Conservation (phyloP, 2,329 filamentous ascomycete species). For the Sporothrix euskadiensis region DNA sequence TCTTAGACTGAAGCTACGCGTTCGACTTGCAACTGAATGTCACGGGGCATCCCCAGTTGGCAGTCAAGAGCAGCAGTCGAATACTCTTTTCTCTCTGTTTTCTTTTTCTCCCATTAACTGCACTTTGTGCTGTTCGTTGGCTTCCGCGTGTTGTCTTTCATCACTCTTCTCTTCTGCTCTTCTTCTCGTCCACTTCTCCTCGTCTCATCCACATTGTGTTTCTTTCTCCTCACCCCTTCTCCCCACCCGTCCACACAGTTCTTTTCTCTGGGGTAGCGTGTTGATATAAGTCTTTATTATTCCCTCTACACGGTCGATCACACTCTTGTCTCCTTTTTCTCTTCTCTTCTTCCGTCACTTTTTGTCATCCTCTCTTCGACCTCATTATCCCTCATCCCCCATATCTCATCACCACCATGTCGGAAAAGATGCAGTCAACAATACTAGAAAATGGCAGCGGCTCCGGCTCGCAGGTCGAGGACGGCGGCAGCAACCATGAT, state of each 20-base stretch:
- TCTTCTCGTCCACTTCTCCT: not conserved
- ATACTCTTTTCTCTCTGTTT: not conserved
- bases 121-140: not conserved
- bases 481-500: not conserved
- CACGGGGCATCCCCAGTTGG: slow-evolving; percentile 7
- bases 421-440: slow-evolving; percentile 8
- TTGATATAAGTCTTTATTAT: slow-evolving; percentile 20
- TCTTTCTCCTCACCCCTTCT: not conserved
- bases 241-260: not conserved
- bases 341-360: not conserved
- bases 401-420: not conserved
- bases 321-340: not conserved
- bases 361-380: not conserved
- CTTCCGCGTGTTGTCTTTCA: not conserved
- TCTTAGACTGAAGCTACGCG: not conserved
- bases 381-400: not conserved
- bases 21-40: not conserved
- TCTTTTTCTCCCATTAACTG: not conserved
- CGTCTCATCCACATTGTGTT: not conserved
- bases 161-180: not conserved
- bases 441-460: slow-evolving; percentile 26
- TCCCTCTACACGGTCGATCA: too few relatives aligned
- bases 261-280: not conserved
- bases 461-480: slow-evolving; percentile 25
- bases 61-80: not conserved